Evolutionary conservation across 1,139 yeast species (phyloP).

Genomic region (Yamadazyma sp.): DNA sequence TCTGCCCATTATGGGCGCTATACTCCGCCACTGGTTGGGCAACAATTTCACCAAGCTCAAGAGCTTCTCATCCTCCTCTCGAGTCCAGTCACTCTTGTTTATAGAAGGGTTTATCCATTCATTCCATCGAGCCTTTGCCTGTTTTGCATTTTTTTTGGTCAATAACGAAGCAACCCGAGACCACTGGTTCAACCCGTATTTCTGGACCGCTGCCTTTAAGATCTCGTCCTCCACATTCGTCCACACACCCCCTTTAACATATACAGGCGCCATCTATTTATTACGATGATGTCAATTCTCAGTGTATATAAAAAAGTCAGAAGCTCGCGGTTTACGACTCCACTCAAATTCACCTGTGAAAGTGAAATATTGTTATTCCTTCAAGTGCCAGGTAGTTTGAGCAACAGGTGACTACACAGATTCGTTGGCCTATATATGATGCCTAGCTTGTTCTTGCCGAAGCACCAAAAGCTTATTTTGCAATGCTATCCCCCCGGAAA

Average conservation of each 20-base stretch:
- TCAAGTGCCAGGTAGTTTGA: too few species aligned
- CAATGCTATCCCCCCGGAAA: slow-evolving; percentile 94
- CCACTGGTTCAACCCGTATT: slow-evolving; percentile 95
- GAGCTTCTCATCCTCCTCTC: slow-evolving; percentile 74
- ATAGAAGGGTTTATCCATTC: slow-evolving; percentile 84
- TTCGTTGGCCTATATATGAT: too few species aligned
- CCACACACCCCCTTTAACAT: slow-evolving; percentile 90
- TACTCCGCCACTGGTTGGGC: slow-evolving; percentile 95
- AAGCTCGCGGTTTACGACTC: slow-evolving; percentile 2
- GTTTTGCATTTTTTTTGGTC: slow-evolving; percentile 84
- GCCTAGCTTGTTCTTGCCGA: slow-evolving; percentile 54
- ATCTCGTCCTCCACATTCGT: slow-evolving; percentile 89
- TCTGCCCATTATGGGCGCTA: slow-evolving; percentile 76
- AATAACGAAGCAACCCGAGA: slow-evolving; percentile 84
- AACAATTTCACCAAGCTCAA: slow-evolving; percentile 64
- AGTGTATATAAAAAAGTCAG: slow-evolving; percentile 1
- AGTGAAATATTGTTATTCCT: too few species aligned
- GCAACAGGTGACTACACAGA: too few species aligned
- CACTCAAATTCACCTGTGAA: slow-evolving; percentile 1
- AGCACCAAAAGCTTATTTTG: slow-evolving; percentile 84
- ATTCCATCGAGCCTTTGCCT: slow-evolving; percentile 90
- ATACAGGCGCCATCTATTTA: slow-evolving; percentile 59
- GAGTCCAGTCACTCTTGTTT: slow-evolving; percentile 64
- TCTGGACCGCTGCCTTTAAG: slow-evolving; percentile 84
- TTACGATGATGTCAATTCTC: not conserved